Evolutionary conservation across 1,139 yeast genomes (phyloP).

Genomic region (Protomyces inouyei): DNA sequence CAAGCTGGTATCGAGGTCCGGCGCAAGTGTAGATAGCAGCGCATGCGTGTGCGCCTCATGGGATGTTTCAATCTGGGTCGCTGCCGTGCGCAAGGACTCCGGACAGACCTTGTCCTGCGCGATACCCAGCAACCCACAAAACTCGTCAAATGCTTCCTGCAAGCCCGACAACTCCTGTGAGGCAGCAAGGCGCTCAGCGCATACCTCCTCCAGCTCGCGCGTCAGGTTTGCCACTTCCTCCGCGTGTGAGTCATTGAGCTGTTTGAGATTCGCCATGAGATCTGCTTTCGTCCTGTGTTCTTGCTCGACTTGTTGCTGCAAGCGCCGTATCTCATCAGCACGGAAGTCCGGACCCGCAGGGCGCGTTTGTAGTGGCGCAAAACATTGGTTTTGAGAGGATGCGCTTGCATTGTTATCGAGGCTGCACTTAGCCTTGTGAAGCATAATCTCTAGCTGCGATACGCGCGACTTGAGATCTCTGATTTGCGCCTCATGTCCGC

Average conservation of each 20-base stretch:
- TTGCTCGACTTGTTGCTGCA: conserved; percentile 7
- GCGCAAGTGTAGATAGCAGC: background rate
- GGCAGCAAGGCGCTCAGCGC: background rate
- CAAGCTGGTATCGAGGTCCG: background rate
- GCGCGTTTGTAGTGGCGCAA: background rate
- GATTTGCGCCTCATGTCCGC: conserved; percentile 20
- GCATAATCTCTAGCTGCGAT: conserved; percentile 21
- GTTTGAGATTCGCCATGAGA: conserved; percentile 23
- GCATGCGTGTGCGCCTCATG: background rate
- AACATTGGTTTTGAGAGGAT: background rate
- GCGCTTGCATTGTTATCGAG: conserved; percentile 1
- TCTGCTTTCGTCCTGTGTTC: conserved; percentile 14
- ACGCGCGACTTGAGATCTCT: conserved; percentile 25
- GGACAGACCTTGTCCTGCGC: background rate
- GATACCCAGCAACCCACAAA: background rate
- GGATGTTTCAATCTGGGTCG: background rate
- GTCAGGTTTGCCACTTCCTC: background rate
- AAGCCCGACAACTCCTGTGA: conserved; percentile 3
- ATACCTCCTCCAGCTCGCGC: conserved; percentile 4
- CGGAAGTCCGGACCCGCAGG: background rate
- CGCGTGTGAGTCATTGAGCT: conserved; percentile 5
- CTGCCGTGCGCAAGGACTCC: background rate
- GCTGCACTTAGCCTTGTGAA: conserved; percentile 13
- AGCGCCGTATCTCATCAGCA: conserved; percentile 3
- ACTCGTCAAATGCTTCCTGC: conserved; percentile 9